Evolutionary conservation across 2,329 filamentous ascomycete genomes (phyloP).

Genomic region (Phialocephala sp.): DNA sequence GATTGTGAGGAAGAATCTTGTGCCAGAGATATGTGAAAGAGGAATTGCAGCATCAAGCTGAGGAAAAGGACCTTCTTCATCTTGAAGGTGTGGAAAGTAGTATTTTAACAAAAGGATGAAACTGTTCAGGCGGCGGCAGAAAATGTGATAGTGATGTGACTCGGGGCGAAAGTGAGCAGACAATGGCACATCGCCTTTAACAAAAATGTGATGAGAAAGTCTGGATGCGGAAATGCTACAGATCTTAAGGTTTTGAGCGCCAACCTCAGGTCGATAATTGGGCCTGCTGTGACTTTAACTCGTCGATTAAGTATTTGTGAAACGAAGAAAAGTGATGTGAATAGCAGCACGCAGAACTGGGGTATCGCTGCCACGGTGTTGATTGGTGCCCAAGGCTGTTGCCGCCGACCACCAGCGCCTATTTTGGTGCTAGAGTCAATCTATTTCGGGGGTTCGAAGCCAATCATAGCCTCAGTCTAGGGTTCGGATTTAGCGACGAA

Average conservation of each 20-base stretch:
- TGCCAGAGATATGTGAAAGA: slow-evolving; percentile 34
- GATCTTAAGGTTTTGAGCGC: slow-evolving; percentile 36
- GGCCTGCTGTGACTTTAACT: slow-evolving; percentile 27
- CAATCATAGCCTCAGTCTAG: slow-evolving; percentile 1
- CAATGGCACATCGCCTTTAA: slow-evolving; percentile 2
- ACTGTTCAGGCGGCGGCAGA: slow-evolving; percentile 26
- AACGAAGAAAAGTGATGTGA: slow-evolving; percentile 37
- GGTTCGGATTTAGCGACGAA: slow-evolving; percentile 24
- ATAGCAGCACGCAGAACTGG: slow-evolving; percentile 22
- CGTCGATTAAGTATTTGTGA: slow-evolving; percentile 24
- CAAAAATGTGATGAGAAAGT: slow-evolving; percentile 28
- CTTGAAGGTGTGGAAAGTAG: slow-evolving; percentile 24
- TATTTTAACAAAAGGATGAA: slow-evolving; percentile 28
- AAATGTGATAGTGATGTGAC: slow-evolving; percentile 33
- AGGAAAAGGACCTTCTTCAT: slow-evolving; percentile 37
- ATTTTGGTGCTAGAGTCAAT: slow-evolving; percentile 22
- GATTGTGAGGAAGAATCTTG: slow-evolving; percentile 31
- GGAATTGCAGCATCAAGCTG: slow-evolving; percentile 34
- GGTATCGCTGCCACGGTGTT: slow-evolving; percentile 1
- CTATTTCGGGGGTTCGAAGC: slow-evolving; percentile 24
- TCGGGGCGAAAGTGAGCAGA: slow-evolving; percentile 13
- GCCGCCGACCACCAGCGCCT: slow-evolving; percentile 29
- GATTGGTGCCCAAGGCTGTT: slow-evolving; percentile 27
- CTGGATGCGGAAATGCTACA: slow-evolving; percentile 28
- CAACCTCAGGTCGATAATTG: slow-evolving; percentile 38